Evolutionary conservation across 1,284 basidiomycete genomes (phyloP).

Genomic region (Trichosporon sp.): DNA sequence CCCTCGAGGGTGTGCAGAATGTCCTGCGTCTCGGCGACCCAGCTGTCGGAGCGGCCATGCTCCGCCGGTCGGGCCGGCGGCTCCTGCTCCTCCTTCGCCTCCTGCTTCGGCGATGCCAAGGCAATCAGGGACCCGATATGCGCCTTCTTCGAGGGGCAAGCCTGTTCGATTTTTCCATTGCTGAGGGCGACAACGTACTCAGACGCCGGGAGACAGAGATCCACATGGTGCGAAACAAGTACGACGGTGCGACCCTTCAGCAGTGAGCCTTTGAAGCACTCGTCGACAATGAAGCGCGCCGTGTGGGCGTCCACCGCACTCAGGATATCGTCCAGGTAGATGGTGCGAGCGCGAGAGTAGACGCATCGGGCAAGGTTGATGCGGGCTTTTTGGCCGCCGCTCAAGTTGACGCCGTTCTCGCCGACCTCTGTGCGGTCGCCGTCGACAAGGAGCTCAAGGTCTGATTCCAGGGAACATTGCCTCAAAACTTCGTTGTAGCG

Average conservation of each 20-base stretch:
- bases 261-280: slow-evolving; percentile 59
- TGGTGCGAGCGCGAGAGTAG: slow-evolving; percentile 72
- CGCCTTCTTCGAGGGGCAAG: slow-evolving; percentile 37
- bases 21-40: neutral
- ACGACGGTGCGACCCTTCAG: slow-evolving; percentile 68
- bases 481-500: slow-evolving; percentile 51
- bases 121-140: slow-evolving; percentile 27
- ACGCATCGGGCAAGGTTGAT: slow-evolving; percentile 78
- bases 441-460: slow-evolving; percentile 50
- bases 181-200: slow-evolving; percentile 64
- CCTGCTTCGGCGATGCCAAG: slow-evolving; percentile 24
- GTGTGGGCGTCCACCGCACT: slow-evolving; percentile 57
- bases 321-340: slow-evolving; percentile 58
- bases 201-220: slow-evolving; percentile 54
- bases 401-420: slow-evolving; percentile 71
- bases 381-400: slow-evolving; percentile 65
- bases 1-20: slow-evolving; percentile 5
- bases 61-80: slow-evolving; percentile 1
- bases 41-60: neutral
- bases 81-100: slow-evolving; percentile 7
- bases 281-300: slow-evolving; percentile 46
- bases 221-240: slow-evolving; percentile 74
- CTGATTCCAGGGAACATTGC: slow-evolving; percentile 48
- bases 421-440: slow-evolving; percentile 72
- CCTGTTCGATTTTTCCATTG: slow-evolving; percentile 44